A percentile compares a stretch with the other conserved stretches of the same genome.
phyloP scores from a whole-genome alignment of 2,329 filamentous ascomycete species.

The Verticillium albo-atrum region DNA sequence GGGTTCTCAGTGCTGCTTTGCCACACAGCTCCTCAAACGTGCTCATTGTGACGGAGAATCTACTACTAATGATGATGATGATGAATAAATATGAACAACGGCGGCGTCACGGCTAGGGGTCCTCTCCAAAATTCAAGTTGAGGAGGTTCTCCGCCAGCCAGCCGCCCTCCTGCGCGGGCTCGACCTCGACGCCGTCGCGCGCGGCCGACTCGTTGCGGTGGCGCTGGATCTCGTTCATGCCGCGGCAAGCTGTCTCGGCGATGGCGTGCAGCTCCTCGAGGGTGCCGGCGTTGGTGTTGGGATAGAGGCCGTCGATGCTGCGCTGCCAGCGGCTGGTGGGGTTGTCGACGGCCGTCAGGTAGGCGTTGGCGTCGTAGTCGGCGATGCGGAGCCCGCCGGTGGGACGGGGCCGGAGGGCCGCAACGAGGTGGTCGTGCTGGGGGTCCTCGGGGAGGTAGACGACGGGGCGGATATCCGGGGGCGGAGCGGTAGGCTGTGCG shows the following conservation, averaged over 20 bases:
- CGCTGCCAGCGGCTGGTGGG: constrained; percentile 36
- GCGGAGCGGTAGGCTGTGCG: constrained; percentile 27
- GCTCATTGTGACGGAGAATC: too few relatives aligned
- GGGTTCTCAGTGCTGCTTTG: too few relatives aligned
- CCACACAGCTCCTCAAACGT: neutral
- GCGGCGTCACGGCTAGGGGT: neutral
- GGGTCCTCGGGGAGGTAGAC: constrained; percentile 13
- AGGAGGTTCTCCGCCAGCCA: constrained; percentile 9
- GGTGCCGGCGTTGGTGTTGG: constrained; percentile 37
- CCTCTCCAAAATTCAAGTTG: constrained; percentile 7
- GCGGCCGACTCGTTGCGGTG: neutral
- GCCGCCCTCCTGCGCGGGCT: neutral
- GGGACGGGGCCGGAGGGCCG: constrained; percentile 16
- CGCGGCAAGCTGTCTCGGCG: constrained; percentile 36
- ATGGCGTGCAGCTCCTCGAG: constrained; percentile 40
- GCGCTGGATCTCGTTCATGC: constrained; percentile 37
- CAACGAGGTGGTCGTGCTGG: constrained; percentile 14
- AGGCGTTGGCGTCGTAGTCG: constrained; percentile 31
- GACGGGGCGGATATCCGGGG: constrained; percentile 17
- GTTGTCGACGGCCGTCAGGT: constrained; percentile 31
- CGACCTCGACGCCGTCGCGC: neutral
- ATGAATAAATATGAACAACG: too few relatives aligned
- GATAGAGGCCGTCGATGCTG: constrained; percentile 39
- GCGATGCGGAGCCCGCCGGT: constrained; percentile 15
- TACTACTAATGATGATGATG: too few relatives aligned